Percentiles rank a stretch among this genome's conserved stretches.
These are phyloP conservation scores for Phytophthora ohioensis DNA, from an alignment of 352 stramenopile genomes.

Conservation along the genomic window DNA sequence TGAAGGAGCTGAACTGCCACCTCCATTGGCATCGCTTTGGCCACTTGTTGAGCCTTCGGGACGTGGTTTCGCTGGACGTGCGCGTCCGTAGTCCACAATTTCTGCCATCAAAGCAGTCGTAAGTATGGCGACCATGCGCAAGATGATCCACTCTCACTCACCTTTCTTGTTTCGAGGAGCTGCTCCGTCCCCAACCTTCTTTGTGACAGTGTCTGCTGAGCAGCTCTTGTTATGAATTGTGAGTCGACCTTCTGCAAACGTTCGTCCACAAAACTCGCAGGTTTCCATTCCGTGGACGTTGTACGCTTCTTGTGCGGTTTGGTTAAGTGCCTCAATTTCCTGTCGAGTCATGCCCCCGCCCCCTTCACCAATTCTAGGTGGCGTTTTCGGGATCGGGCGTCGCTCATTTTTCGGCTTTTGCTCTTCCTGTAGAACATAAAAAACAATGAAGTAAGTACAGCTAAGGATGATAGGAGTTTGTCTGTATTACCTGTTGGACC, in stretches of 20 bases:
- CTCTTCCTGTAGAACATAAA: constrained; percentile 52
- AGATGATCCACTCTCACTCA: constrained; percentile 17
- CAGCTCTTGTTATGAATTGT: constrained; percentile 79
- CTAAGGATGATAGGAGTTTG: no score
- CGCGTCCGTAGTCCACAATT: constrained; percentile 46
- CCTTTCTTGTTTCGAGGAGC: constrained; percentile 66
- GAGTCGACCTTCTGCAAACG: constrained; percentile 77
- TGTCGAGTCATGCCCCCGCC: constrained; percentile 53
- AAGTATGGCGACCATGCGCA: not conserved
- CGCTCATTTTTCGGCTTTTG: constrained; percentile 71
- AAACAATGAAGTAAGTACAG: no score
- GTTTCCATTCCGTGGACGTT: constrained; percentile 84
- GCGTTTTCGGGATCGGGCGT: constrained; percentile 72
- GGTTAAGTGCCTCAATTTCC: constrained; percentile 76
- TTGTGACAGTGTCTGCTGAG: constrained; percentile 46
- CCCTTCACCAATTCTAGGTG: constrained; percentile 48
- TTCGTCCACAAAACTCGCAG: constrained; percentile 77
- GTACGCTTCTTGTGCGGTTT: constrained; percentile 68
- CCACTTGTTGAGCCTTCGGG: constrained; percentile 17
- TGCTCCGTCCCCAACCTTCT: constrained; percentile 61
- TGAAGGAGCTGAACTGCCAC: constrained; percentile 7
- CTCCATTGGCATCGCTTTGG: not conserved
- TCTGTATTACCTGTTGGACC: constrained; percentile 55
- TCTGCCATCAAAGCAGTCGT: constrained; percentile 18
- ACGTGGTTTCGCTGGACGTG: constrained; percentile 14